phyloP scores from a whole-genome alignment of 495 filamentous ascomycete genomes.

The Podospora tetraspora region DNA sequence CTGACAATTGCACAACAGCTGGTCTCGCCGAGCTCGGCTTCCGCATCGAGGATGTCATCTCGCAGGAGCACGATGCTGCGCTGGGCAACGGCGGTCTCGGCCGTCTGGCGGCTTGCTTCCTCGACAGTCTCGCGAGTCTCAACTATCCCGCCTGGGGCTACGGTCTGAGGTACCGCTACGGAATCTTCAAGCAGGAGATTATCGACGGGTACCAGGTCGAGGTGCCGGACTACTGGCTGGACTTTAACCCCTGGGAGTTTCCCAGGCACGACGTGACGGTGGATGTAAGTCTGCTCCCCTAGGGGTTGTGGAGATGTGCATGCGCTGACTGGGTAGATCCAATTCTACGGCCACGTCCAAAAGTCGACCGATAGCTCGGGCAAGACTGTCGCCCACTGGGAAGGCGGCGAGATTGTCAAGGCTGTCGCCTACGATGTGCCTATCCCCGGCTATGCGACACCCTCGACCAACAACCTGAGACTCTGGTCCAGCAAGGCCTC shows the following conservation, averaged over 20 bases:
- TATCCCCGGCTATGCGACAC: constrained; percentile 82
- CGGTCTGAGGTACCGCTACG: constrained; percentile 89
- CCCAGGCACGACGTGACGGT: constrained; percentile 91
- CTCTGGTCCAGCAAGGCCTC: constrained; percentile 97
- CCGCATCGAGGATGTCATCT: constrained; percentile 92
- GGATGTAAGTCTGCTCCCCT: constrained; percentile 45
- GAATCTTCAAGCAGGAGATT: constrained; percentile 99
- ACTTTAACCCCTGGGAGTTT: constrained; percentile 99
- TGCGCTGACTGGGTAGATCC: constrained; percentile 49
- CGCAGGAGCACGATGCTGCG: constrained; percentile 92
- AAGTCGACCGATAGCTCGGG: constrained; percentile 70
- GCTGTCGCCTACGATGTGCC: constrained; percentile 95
- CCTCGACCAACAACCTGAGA: constrained; percentile 92
- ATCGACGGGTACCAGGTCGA: constrained; percentile 96
- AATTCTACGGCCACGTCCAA: constrained; percentile 84
- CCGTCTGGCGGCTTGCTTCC: constrained; percentile 90
- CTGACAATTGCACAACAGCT: constrained; percentile 41
- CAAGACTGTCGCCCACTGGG: constrained; percentile 68
- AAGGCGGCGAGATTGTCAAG: constrained; percentile 86
- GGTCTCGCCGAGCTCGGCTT: constrained; percentile 87
- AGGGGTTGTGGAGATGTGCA: background rate
- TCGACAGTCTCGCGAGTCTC: constrained; percentile 89
- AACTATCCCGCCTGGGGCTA: constrained; percentile 98
- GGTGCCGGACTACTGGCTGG: constrained; percentile 97
- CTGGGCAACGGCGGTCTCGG: constrained; percentile 95